Base-by-base conservation (phyloP, 108 stramenopile species). In the Skeletonema tropicum region DNA sequence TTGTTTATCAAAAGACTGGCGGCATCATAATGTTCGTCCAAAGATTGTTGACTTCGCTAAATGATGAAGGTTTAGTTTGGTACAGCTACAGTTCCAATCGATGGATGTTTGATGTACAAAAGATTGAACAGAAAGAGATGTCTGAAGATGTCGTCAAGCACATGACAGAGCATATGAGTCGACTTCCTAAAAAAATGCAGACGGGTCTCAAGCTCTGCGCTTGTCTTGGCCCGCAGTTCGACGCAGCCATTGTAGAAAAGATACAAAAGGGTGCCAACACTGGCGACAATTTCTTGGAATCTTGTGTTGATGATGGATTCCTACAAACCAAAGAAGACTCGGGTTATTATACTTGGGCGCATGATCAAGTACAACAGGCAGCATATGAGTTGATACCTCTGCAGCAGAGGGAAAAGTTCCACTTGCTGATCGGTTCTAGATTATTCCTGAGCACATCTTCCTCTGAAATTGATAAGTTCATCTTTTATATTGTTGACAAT, bases 321-420 rank as follows among this genome's bases (percentile, higher is more conserved):
- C 35, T 77, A 21, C 75, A 55, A 14, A 42, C 9, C 52, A 55
- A 66, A 15, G 66, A 68, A 12, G 78, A 74, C n/a, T 76, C 66
- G 9, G 49, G 11, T 31, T 85, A 81, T 66, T 85, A 84, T 66
- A 39, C 39, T 35, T 90, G 87, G 73, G 71, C 87, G 8, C 87
- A 90, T 57, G 88, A 88, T 70, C 75, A 83, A 57, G 68, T 88
- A 13, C 87, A 90, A 48, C 85, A 87, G 55, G 87, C 90, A 13
- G 82, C 86, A 7, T 85, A 85, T 45, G 77, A 71, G 36, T 42
- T 87, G 32, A 76, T 90, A 19, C 81, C 82, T 38, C 23, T 61
- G 31, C 36, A 67, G 0, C 64, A 68, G 38, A 30, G 81, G 39
- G 86, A 71, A 48, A 66, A 73, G 14, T 85, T 85, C 36, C 88